Percentiles rank a stretch among this genome's conserved stretches.
Conservation (phyloP, 345 rosid species). For the Stellera chamaejasme region DNA sequence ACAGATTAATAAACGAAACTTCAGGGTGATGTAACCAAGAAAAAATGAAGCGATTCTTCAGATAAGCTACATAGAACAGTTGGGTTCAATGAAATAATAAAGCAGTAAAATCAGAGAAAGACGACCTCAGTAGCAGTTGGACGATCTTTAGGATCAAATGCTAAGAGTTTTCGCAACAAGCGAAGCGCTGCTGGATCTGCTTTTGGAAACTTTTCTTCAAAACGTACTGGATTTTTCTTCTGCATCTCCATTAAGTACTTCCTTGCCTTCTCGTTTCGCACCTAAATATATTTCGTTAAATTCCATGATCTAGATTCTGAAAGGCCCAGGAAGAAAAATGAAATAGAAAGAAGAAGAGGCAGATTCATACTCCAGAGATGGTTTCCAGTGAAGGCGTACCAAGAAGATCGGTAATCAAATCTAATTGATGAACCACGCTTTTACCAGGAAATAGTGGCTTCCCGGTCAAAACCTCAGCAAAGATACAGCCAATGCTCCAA, state of each 20-base stretch:
- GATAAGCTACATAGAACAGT: neutral
- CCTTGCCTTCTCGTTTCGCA: slow-evolving; percentile 92
- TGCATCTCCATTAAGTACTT: slow-evolving; percentile 79
- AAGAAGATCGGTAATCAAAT: slow-evolving; percentile 91
- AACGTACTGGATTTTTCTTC: slow-evolving; percentile 59
- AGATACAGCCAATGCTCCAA: slow-evolving; percentile 98
- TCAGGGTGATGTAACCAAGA: neutral
- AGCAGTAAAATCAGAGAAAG: slow-evolving; percentile 3
- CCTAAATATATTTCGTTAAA: slow-evolving; percentile 37
- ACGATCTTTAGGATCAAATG: slow-evolving; percentile 96
- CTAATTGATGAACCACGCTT: slow-evolving; percentile 94
- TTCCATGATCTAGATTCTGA: slow-evolving; percentile 1
- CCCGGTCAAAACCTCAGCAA: slow-evolving; percentile 93
- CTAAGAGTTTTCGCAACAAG: slow-evolving; percentile 71
- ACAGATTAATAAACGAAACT: neutral
- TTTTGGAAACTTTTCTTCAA: slow-evolving; percentile 80
- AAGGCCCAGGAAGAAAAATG: neutral
- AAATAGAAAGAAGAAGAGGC: slow-evolving; percentile 7
- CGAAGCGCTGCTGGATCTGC: slow-evolving; percentile 71
- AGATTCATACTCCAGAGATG: slow-evolving; percentile 62
- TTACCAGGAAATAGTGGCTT: slow-evolving; percentile 99
- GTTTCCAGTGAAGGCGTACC: slow-evolving; percentile 89
- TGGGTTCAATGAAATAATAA: neutral
- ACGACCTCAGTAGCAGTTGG: slow-evolving; percentile 85
- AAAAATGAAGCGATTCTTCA: neutral